A percentile compares a stretch with the other conserved stretches of the same genome.
Conservation (phyloP, 768 basidiomycete species). For the Leccinum longicurvipes region DNA sequence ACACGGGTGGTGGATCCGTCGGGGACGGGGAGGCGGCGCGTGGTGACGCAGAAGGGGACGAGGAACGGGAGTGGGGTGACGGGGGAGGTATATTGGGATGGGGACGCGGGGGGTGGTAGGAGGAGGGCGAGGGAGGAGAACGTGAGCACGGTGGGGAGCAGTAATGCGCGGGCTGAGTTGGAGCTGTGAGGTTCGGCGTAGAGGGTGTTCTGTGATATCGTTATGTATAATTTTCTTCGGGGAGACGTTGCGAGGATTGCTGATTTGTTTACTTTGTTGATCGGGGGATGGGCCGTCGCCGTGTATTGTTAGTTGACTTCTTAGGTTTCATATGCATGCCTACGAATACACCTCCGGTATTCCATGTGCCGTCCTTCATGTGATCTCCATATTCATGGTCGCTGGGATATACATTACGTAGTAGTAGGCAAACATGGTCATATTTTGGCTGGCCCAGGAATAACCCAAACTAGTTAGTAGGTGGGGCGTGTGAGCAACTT, state of each 20-base stretch:
- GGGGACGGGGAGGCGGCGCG: slow-evolving; percentile 30
- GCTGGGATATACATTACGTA: too few species aligned
- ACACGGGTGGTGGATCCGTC: slow-evolving; percentile 26
- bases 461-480: too few species aligned
- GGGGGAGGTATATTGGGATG: slow-evolving; percentile 21
- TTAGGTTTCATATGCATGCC: not conserved
- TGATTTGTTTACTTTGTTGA: not conserved
- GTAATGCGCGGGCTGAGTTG: slow-evolving; percentile 21
- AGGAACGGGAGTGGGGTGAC: not conserved
- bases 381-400: too few species aligned
- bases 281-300: too few species aligned
- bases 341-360: not conserved
- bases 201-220: too few species aligned
- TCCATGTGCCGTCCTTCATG: too few species aligned
- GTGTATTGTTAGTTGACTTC: not conserved
- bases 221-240: not conserved
- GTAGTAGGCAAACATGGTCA: too few species aligned
- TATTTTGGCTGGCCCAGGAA: too few species aligned
- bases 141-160: slow-evolving; percentile 17
- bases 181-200: slow-evolving; percentile 11
- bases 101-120: not conserved
- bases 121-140: not conserved
- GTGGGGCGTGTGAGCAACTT: too few species aligned
- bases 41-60: slow-evolving; percentile 9
- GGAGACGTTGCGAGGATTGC: not conserved